phyloP scores from a whole-genome alignment of 805 yeast species.

The Tetrapisispora namnaoensis region DNA sequence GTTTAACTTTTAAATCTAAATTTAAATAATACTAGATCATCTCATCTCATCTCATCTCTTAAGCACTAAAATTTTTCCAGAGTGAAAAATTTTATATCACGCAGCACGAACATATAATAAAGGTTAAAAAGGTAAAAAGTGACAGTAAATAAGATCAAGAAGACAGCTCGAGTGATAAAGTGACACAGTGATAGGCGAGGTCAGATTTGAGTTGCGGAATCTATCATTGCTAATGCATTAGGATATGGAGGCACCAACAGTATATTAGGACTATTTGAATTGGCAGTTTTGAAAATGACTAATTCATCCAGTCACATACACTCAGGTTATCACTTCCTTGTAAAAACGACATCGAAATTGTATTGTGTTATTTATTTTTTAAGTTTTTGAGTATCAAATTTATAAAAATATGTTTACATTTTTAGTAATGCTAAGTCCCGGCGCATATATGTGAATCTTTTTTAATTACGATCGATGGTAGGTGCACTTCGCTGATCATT shows the following conservation, averaged over 20 bases:
- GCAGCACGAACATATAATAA: neutral
- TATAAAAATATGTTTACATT: too few relatives aligned
- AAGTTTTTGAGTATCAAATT: too few relatives aligned
- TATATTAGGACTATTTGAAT: too few relatives aligned
- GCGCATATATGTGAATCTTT: neutral
- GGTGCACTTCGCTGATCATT: constrained; percentile 3
- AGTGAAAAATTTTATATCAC: neutral
- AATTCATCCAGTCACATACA: too few relatives aligned
- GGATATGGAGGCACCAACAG: too few relatives aligned
- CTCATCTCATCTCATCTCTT: constrained; percentile 5
- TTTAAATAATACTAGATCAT: neutral
- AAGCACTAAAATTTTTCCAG: constrained; percentile 1
- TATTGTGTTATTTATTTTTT: too few relatives aligned
- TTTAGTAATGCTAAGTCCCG: too few relatives aligned
- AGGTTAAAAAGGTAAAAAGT: neutral
- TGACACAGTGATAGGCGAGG: neutral
- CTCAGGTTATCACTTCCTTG: too few relatives aligned
- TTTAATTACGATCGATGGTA: neutral
- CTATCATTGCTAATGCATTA: too few relatives aligned
- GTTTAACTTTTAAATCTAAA: neutral
- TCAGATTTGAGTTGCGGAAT: too few relatives aligned
- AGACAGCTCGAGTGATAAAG: neutral
- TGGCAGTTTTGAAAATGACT: too few relatives aligned
- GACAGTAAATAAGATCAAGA: neutral
- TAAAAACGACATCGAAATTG: too few relatives aligned